Base-by-base conservation (phyloP, 352 stramenopile genomes). In the Globisporangium nagaii region DNA sequence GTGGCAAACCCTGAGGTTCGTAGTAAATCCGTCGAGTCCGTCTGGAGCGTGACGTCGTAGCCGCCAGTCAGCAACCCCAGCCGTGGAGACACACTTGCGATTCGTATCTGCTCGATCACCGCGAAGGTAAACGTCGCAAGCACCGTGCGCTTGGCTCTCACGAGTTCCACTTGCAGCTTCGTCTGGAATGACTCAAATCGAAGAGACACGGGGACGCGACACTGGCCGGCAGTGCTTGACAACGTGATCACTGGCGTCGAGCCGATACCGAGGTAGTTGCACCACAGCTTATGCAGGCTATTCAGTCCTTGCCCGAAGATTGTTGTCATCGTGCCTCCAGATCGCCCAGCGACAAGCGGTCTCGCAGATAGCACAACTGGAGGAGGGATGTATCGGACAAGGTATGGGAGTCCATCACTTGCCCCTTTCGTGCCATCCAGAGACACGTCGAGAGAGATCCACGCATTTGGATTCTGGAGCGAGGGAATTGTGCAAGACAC, bases 371-470 rank as follows among this genome's bases (percentile, higher is more conserved):
- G 13, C 12, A 79, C 62, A 8, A 41, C 53, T 28, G 71, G 68
- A 32, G 61, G 22, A 50, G 62, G 60, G 35, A 61, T 24, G 45
- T 68, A 69, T n/a, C 53, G 65, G 53, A 80, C 22, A 39, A 77
- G 31, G 53, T 66, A 66, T n/a, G 55, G 34, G 2, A 52, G 24
- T 3, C 62, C 51, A 4, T 13, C 12, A n/a, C 17, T 45, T 30
- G 5, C 15, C 44, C 5, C 31, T 10, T 34, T 47, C 3, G 57
- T 22, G 9, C 52, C 47, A 32, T 28, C 53, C 19, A 77, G 28
- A 19, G 57, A 65, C 27, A 82, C 30, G 15, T 37, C 11, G 27
- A 79, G 41, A 19, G 49, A 62, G 49, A 79, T 47, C 71, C 69
- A 79, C 27, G 20, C 17, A 11, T 60, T 51, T 27, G 47, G 46